These are phyloP conservation scores for Neurospora sp. DNA, from an alignment of 495 filamentous ascomycete genomes.

Conservation along the genomic window DNA sequence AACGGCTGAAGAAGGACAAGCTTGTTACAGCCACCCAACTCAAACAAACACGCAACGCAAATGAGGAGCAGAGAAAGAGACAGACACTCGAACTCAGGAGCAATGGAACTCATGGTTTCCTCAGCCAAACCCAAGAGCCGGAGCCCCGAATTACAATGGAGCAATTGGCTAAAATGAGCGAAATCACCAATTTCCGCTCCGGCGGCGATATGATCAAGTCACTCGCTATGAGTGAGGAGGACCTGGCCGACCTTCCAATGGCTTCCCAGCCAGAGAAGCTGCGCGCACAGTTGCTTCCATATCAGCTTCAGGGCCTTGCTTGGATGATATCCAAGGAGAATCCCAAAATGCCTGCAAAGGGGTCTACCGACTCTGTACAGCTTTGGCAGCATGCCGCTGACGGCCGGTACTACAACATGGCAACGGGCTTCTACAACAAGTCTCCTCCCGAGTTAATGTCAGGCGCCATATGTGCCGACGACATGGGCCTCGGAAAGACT, in stretches of 20 bases:
- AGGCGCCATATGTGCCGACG: conserved; percentile 82
- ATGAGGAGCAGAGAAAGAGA: conserved; percentile 30
- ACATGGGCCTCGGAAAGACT: conserved; percentile 94
- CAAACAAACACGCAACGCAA: conserved; percentile 40
- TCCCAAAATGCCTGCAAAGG: conserved; percentile 51
- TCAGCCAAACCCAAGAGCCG: conserved; percentile 9
- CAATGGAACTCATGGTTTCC: conserved; percentile 23
- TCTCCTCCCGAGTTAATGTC: conserved; percentile 52
- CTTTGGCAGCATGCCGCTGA: conserved; percentile 58
- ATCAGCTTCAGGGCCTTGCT: conserved; percentile 74
- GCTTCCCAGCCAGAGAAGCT: conserved; percentile 55
- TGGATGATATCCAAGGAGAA: conserved; percentile 76
- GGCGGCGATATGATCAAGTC: conserved; percentile 58
- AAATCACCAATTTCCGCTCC: conserved; percentile 43
- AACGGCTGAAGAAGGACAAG: conserved; percentile 51
- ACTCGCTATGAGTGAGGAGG: conserved; percentile 61
- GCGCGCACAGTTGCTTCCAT: conserved; percentile 59
- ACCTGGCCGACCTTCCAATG: conserved; percentile 63
- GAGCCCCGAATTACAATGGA: conserved; percentile 39
- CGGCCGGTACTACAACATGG: conserved; percentile 59
- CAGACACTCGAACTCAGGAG: conserved; percentile 23
- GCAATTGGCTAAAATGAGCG: conserved; percentile 56
- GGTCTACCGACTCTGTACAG: conserved; percentile 59
- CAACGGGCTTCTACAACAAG: conserved; percentile 57
- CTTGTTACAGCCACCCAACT: conserved; percentile 37